Base-by-base conservation (phyloP, 176 grass and related monocot species). In the Neostapfia colusana region DNA sequence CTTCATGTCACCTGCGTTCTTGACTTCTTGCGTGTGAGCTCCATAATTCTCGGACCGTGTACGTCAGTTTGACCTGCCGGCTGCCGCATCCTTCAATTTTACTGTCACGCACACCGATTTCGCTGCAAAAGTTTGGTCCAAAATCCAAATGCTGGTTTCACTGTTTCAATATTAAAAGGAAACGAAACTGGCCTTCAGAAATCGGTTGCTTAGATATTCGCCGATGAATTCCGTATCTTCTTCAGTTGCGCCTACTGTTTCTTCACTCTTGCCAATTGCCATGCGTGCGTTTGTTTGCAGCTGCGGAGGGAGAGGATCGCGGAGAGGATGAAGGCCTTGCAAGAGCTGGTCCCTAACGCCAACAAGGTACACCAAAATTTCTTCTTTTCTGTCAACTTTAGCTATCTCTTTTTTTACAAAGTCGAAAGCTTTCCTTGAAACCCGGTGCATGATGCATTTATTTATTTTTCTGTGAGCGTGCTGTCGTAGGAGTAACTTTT, bases 261-360 rank as follows among this genome's bases (percentile, higher is more conserved):
- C 17, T n/a, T n/a, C n/a, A 59, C 40, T 58, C 58, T 75, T 82
- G 66, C 37, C 51, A 54, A n/a, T n/a, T n/a, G n/a, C n/a, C n/a
- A n/a, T n/a, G n/a, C n/a, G n/a, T 72, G 68, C 15, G 56, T 53
- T 63, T 72, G 72, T 27, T 67, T 66, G 88, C 89, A 98, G 95
- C 95, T 98, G 57, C 73, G 95, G 40, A 94, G 95, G 84, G 95
- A 98, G 69, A 92, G 91, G 88, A 98, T 98, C 71, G 95, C 95
- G 14, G 95, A 98, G 73, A 86, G 95, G 89, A 98, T 98, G 95
- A 98, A 94, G 73, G 91, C 91, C 35, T 90, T 98, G 55, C 91
- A 94, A 77, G 95, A 94, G 85, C 57, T 98, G 76, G 91, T 98
- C 21, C 91, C 95, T 26, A 94, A 80, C 59, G 87, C 91, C 63